Base-by-base conservation (phyloP, 2,329 filamentous ascomycete genomes). In the Aureobasidium lini region DNA sequence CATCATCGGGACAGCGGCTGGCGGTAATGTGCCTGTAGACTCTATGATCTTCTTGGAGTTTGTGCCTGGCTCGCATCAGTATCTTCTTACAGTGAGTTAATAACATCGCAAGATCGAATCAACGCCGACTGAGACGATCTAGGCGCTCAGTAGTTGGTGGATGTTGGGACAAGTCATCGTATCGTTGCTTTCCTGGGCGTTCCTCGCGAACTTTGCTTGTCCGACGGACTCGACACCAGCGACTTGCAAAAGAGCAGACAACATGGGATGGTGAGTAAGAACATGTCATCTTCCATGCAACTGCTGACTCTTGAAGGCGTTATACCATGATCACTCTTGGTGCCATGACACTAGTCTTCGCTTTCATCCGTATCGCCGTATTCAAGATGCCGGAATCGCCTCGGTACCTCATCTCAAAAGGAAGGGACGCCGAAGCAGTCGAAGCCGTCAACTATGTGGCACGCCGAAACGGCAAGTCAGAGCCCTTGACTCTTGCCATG, bases 11-110 rank as follows among this genome's bases (percentile, higher is more conserved):
- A 48, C 46, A 4, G 46, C 46, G 6, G 64, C 64, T 50, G 75
- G 74, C 53, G 89, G 89, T 5, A 93, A 90, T 67, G 74, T 92
- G 18, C 87, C 87, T 1, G 87, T 92, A 0, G 89, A 93, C 70
- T 88, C 88, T 34, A 87, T 89, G 0, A 76, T 94, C 3, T 94
- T 95, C 70, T 79, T 95, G 39, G 90, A 95, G 68, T 93, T 93
- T 64, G 75, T 95, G 1, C 90, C 90, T 0, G 85, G 87, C 60
- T 82, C 85, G 0, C 87, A 84, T n/a, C 85, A 84, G 63, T 84
- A 84, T 34, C 79, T 94, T 13, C 76, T 94, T 29, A 94, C 89
- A 0, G 78, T 93, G 52, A 77, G 95, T 16, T 90, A 87, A 9
- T 9, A 6, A n/a, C 5, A 43, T 16, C 34, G 8, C 9, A 43